These are phyloP conservation scores for Vaccinium myrtillus DNA, from an alignment of 148 eudicot genomes.

Conservation along the genomic window DNA sequence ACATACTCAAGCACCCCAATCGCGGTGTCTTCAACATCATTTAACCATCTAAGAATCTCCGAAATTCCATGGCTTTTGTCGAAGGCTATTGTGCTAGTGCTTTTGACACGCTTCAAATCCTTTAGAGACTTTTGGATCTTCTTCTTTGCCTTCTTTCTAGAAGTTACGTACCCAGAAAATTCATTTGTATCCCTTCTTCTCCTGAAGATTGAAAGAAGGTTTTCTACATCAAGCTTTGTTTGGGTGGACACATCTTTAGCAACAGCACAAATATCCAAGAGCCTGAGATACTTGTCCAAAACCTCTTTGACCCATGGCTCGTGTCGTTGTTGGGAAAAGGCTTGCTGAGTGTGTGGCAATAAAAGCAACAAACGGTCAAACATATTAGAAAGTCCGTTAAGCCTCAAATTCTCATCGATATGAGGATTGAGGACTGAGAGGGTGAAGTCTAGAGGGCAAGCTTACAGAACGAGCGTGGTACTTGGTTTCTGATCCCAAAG, in stretches of 20 bases:
- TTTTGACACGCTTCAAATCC: slow-evolving; percentile 23
- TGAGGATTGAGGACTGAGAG: slow-evolving; percentile 17
- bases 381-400: background rate
- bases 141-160: slow-evolving; percentile 36
- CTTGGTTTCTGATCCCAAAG: slow-evolving; percentile 1
- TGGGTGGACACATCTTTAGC: slow-evolving; percentile 35
- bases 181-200: slow-evolving; percentile 34
- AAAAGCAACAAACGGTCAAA: slow-evolving; percentile 21
- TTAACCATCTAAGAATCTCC: slow-evolving; percentile 12
- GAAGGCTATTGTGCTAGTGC: background rate
- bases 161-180: slow-evolving; percentile 23
- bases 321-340: background rate
- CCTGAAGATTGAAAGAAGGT: slow-evolving; percentile 35
- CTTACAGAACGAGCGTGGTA: slow-evolving; percentile 28
- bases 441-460: slow-evolving; percentile 26
- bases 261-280: slow-evolving; percentile 46
- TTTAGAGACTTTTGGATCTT: slow-evolving; percentile 32
- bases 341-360: slow-evolving; percentile 19
- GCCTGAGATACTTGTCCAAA: slow-evolving; percentile 38
- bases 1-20: slow-evolving; percentile 20
- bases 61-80: background rate
- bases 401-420: slow-evolving; percentile 21
- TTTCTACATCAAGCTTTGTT: slow-evolving; percentile 35
- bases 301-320: slow-evolving; percentile 11
- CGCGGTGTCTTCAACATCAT: slow-evolving; percentile 25